These are phyloP conservation scores for Bruguiera sexangula DNA, from an alignment of 345 rosid genomes.

Conservation along the genomic window DNA sequence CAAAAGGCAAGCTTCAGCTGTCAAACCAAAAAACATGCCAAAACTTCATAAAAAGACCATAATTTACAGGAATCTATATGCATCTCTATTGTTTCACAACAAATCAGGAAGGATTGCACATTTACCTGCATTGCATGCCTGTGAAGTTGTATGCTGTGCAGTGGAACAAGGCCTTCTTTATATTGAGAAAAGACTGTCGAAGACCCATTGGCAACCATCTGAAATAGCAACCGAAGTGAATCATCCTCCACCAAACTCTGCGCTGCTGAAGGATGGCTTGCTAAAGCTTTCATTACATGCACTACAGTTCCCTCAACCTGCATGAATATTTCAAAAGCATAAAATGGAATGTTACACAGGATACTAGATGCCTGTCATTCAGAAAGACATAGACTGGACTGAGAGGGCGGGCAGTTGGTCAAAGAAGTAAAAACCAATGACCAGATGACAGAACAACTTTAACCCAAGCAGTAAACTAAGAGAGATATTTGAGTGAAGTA, in stretches of 20 bases:
- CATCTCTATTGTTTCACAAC: neutral
- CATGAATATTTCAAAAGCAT: conserved; percentile 16
- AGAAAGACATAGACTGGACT: neutral
- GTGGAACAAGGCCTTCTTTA: conserved; percentile 72
- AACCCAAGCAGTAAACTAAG: neutral
- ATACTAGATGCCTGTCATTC: neutral
- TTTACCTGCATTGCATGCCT: conserved; percentile 99
- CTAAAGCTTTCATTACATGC: conserved; percentile 97
- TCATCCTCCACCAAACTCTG: conserved; percentile 97
- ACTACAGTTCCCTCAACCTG: conserved; percentile 96
- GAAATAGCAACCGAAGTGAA: conserved; percentile 81
- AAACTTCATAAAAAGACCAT: neutral
- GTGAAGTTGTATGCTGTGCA: conserved; percentile 92
- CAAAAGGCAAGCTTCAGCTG: conserved; percentile 13
- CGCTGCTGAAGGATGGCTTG: conserved; percentile 86
- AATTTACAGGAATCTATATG: neutral
- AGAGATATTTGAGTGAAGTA: neutral
- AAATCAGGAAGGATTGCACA: neutral
- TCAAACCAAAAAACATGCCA: conserved; percentile 16
- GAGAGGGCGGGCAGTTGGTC: too few species aligned
- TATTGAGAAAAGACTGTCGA: conserved; percentile 59
- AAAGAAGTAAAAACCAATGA: too few species aligned
- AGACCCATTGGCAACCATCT: conserved; percentile 89
- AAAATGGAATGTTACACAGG: neutral
- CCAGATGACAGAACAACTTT: neutral